These are phyloP conservation scores for Yamadazyma scolyti DNA, from an alignment of 805 yeast genomes.

Conservation along the genomic window DNA sequence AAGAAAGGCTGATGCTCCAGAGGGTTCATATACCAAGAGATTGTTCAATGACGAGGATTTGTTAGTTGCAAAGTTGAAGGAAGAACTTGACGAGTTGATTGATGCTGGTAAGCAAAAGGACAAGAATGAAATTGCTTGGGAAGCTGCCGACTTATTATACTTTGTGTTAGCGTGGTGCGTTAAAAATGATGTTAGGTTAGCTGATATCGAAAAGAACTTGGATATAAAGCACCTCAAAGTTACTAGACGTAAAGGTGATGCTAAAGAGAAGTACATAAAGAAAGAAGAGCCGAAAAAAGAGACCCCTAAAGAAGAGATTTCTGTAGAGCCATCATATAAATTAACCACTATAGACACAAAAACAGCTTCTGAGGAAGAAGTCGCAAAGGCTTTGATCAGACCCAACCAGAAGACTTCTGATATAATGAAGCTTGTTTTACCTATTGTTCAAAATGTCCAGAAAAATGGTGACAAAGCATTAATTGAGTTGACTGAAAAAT, in stretches of 20 bases:
- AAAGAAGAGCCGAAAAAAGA: slow-evolving; percentile 10
- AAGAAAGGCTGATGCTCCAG: slow-evolving; percentile 71
- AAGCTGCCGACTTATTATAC: slow-evolving; percentile 84
- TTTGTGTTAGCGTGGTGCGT: slow-evolving; percentile 53
- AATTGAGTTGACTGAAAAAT: slow-evolving; percentile 84
- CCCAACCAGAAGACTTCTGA: slow-evolving; percentile 95
- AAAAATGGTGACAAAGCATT: slow-evolving; percentile 81
- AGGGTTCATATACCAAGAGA: slow-evolving; percentile 91
- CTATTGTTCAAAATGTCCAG: slow-evolving; percentile 79
- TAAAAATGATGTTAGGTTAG: slow-evolving; percentile 71
- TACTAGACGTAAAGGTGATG: slow-evolving; percentile 93
- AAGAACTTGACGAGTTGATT: slow-evolving; percentile 93
- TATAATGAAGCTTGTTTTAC: slow-evolving; percentile 88
- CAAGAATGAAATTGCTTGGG: slow-evolving; percentile 63
- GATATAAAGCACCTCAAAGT: slow-evolving; percentile 82
- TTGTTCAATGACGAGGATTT: slow-evolving; percentile 74
- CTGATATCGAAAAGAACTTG: slow-evolving; percentile 80
- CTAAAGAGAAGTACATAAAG: slow-evolving; percentile 72
- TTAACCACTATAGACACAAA: slow-evolving; percentile 49
- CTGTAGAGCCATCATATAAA: slow-evolving; percentile 33
- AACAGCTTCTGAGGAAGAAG: slow-evolving; percentile 33
- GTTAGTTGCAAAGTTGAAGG: slow-evolving; percentile 82
- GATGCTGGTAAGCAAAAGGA: slow-evolving; percentile 56
- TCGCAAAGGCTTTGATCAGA: slow-evolving; percentile 68
- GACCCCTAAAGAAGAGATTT: slow-evolving; percentile 7